Conservation (phyloP, 352 stramenopile genomes). For the Globisporangium echinulatum region DNA sequence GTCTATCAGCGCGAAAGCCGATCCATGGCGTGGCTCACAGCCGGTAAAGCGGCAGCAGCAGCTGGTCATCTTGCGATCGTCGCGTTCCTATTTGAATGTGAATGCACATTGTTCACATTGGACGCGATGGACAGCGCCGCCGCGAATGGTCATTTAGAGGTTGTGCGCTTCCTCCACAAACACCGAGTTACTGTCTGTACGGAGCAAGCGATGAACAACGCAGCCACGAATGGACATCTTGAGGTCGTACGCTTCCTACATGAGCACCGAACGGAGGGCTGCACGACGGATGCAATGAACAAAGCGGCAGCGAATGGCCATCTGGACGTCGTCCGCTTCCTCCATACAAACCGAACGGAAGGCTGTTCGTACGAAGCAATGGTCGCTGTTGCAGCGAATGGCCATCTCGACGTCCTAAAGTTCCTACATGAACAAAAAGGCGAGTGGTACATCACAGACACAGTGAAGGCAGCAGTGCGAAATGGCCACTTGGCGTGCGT, state of each 20-base stretch:
- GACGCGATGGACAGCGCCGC: constrained; percentile 4
- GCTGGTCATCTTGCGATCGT: neutral
- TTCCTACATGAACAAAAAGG: constrained; percentile 1
- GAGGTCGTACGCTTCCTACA: constrained; percentile 3
- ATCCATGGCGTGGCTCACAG: neutral
- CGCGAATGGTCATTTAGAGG: neutral
- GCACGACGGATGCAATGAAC: neutral
- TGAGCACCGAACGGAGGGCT: constrained; percentile 1
- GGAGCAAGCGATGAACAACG: neutral
- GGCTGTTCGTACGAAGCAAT: neutral
- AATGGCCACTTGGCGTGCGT: neutral
- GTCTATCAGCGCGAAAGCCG: neutral
- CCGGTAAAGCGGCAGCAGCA: neutral
- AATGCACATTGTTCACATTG: neutral
- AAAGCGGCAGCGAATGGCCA: neutral
- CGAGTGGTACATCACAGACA: neutral
- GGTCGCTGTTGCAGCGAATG: neutral
- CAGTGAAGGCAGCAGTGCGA: neutral
- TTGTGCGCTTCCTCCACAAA: constrained; percentile 3
- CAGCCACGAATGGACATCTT: neutral
- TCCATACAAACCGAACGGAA: constrained; percentile 1
- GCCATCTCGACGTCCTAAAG: constrained; percentile 1
- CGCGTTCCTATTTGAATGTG: neutral
- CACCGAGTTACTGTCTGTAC: constrained; percentile 1
- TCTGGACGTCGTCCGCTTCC: neutral